phyloP scores from a whole-genome alignment of 257 asterid species.

The Jasminum sambac region DNA sequence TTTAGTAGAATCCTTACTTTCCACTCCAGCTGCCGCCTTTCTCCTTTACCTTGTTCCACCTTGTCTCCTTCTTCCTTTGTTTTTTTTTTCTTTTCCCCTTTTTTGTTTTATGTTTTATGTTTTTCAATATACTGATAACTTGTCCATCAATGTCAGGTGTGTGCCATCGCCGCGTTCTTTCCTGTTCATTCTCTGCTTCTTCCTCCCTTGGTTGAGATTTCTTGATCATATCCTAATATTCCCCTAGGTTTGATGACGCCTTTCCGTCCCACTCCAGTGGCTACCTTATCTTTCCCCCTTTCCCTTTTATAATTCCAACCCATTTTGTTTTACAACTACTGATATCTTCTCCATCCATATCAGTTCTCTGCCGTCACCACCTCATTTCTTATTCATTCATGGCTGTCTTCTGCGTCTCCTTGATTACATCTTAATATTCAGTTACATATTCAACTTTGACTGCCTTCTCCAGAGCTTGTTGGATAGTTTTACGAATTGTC shows the following conservation, averaged over 20 bases:
- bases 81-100: not conserved
- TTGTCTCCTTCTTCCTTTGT: not conserved
- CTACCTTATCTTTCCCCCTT: too few relatives aligned
- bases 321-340: too few relatives aligned
- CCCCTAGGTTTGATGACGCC: not conserved
- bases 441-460: not conserved
- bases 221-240: not conserved
- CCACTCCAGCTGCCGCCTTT: not conserved
- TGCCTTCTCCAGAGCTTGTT: not conserved
- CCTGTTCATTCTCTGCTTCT: conserved; percentile 1
- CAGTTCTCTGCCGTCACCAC: too few relatives aligned
- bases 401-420: too few relatives aligned
- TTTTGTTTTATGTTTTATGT: not conserved
- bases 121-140: not conserved
- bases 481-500: not conserved
- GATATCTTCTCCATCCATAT: too few relatives aligned
- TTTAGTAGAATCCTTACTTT: not conserved
- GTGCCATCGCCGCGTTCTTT: not conserved
- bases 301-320: too few relatives aligned
- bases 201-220: not conserved
- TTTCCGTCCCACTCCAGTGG: too few relatives aligned
- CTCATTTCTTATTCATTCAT: too few relatives aligned
- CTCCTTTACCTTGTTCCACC: not conserved
- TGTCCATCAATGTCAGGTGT: conserved; percentile 1
- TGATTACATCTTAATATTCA: too few relatives aligned